Base-by-base conservation (phyloP, 495 filamentous ascomycete genomes). In the Penicillium crystallinum region DNA sequence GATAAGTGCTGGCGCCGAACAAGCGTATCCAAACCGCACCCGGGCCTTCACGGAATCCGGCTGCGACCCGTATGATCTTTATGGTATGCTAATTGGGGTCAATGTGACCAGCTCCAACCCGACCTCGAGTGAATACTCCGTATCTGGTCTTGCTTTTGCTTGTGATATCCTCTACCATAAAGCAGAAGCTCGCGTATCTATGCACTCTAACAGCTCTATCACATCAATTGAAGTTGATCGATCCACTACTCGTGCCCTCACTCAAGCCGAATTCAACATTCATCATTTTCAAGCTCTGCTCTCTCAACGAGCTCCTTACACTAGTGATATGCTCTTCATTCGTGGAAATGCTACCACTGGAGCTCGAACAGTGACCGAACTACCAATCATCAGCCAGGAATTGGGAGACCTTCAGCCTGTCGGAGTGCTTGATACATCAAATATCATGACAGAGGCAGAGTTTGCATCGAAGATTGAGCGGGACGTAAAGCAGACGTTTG, bases 191-290 rank as follows among this genome's bases (percentile, higher is more conserved):
- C 47, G 55, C 14, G 49, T 74, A 0, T 55, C 57, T 0, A 74
- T 74, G 71, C 71, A 72, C 45, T 64, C 71, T 12, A 74, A 74
- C 45, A 72, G 71, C 23, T 74, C 71, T 19, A 68, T 74, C 44
- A 67, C 59, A 6, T 57, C 45, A 10, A 58, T 70, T 6, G 30
- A 59, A 0, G 37, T 71, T 21, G 42, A 61, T 31, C 43, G 47
- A 11, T 47, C 49, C 3, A 68, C 66, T 2, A 56, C 53, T 4
- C 45, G 46, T 7, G 53, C 46, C 0, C 42, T 74, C 14, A 65
- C 63, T 1, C 6, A 39, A 10, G n/a, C 44, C 0, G 43, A 65
- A 18, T 72, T 74, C 56, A 71, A 71, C 38, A 63, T 71, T 51
- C 54, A 64, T 8, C 58, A 68, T 2, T 74, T 74, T 43, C 64